phyloP scores from a whole-genome alignment of 2,329 filamentous ascomycete species.

The Scedosporium boydii region DNA sequence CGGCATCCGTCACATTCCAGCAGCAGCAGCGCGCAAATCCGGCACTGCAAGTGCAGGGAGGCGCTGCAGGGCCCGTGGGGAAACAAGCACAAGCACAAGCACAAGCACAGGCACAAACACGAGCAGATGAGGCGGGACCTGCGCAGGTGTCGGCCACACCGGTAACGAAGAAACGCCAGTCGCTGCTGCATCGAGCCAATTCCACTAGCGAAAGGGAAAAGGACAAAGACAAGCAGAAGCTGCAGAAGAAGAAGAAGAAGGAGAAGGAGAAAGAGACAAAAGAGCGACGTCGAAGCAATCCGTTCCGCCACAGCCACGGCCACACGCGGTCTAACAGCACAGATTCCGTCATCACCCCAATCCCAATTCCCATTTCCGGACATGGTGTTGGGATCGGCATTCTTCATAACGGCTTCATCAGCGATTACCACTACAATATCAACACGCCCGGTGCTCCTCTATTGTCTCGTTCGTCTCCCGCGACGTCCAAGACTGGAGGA shows the following conservation, averaged over 20 bases:
- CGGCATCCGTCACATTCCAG: neutral
- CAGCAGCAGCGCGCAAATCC: neutral
- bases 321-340: constrained; percentile 2
- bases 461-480: neutral
- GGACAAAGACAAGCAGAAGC: constrained; percentile 3
- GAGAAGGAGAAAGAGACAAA: constrained; percentile 1
- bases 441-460: neutral
- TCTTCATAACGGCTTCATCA: neutral
- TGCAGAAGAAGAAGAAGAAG: constrained; percentile 5
- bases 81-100: neutral
- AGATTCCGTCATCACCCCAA: neutral
- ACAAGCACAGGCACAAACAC: neutral
- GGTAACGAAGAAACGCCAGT: neutral
- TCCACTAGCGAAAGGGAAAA: constrained; percentile 1
- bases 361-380: neutral
- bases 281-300: neutral
- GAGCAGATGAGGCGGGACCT: neutral
- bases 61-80: neutral
- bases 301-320: neutral
- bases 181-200: neutral
- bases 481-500: neutral
- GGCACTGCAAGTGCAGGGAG: neutral
- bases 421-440: neutral
- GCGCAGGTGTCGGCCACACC: neutral
- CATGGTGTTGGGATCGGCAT: neutral